These are phyloP conservation scores for Aspergillus asperescens DNA, from an alignment of 495 filamentous ascomycete genomes.

Conservation along the genomic window DNA sequence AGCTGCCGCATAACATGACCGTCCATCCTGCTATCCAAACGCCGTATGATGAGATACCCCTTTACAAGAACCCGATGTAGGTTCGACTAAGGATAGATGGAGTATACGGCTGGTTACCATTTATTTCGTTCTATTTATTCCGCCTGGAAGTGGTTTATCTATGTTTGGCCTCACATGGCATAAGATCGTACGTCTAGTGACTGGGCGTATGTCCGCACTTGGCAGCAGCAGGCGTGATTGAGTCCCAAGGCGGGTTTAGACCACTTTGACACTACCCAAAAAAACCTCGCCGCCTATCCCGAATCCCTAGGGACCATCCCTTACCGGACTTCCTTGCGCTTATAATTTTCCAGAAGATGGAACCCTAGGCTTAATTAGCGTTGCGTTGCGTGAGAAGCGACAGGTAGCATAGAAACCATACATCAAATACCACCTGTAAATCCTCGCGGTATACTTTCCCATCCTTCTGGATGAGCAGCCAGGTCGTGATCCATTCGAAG, in stretches of 20 bases:
- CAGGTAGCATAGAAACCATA: slow-evolving; percentile 9
- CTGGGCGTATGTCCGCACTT: no score
- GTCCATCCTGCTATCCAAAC: slow-evolving; percentile 4
- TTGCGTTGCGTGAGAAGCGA: not conserved
- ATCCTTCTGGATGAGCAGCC: slow-evolving; percentile 44
- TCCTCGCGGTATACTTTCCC: slow-evolving; percentile 46
- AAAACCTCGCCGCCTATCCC: slow-evolving; percentile 16
- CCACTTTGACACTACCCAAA: slow-evolving; percentile 6
- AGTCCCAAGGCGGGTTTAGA: not conserved
- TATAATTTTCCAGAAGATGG: slow-evolving; percentile 22
- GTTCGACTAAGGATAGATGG: not conserved
- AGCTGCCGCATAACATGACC: slow-evolving; percentile 8
- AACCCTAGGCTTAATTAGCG: slow-evolving; percentile 10
- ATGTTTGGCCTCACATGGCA: no score
- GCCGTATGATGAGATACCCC: not conserved
- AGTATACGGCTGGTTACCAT: not conserved
- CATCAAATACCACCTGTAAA: slow-evolving; percentile 37
- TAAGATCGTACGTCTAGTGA: no score
- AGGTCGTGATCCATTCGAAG: slow-evolving; percentile 43
- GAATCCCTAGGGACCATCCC: slow-evolving; percentile 18
- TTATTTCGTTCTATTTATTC: not conserved
- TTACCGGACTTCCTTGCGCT: slow-evolving; percentile 5
- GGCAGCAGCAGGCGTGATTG: no score
- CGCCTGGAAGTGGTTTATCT: not conserved
- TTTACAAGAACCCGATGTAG: slow-evolving; percentile 1